Conservation (phyloP, 2,329 filamentous ascomycete species). For the Grosmannia serpens region DNA sequence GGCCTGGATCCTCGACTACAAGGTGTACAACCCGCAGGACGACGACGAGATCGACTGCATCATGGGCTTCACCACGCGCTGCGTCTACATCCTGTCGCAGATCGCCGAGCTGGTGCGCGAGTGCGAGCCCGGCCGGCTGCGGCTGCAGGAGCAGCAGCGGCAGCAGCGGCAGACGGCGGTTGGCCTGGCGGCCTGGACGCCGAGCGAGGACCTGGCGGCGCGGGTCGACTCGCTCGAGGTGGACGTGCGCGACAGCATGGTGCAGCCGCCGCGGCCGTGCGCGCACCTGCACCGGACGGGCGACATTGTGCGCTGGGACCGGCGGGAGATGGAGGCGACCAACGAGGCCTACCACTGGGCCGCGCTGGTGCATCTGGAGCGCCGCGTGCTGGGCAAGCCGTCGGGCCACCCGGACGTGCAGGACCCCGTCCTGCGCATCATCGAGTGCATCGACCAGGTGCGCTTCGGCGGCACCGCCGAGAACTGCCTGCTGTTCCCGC, state of each 20-base stretch:
- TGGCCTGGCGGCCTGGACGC: conserved; percentile 34
- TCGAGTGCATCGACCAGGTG: conserved; percentile 50
- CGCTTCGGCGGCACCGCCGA: conserved; percentile 58
- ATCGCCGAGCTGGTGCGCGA: conserved; percentile 59
- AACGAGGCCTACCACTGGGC: conserved; percentile 75
- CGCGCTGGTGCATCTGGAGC: conserved; percentile 62
- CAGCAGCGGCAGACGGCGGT: too few relatives aligned
- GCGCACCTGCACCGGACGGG: conserved; percentile 34
- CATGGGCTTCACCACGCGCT: conserved; percentile 64
- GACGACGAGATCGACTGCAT: conserved; percentile 69
- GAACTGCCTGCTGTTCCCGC: conserved; percentile 64
- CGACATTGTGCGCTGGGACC: conserved; percentile 45
- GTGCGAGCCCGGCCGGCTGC: conserved; percentile 38
- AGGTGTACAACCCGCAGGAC: conserved; percentile 38
- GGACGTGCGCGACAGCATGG: conserved; percentile 48
- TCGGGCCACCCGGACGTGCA: conserved; percentile 49
- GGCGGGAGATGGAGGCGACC: conserved; percentile 54
- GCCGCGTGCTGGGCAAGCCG: conserved; percentile 56
- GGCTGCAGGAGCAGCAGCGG: not conserved
- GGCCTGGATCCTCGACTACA: conserved; percentile 37
- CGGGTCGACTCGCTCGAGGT: conserved; percentile 48
- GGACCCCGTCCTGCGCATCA: conserved; percentile 49
- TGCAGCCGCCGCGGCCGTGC: conserved; percentile 28
- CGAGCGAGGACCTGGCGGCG: conserved; percentile 38
- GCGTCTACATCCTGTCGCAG: conserved; percentile 57